phyloP scores from a whole-genome alignment of 2,329 filamentous ascomycete species.

The Cladobotryum mycophilum region DNA sequence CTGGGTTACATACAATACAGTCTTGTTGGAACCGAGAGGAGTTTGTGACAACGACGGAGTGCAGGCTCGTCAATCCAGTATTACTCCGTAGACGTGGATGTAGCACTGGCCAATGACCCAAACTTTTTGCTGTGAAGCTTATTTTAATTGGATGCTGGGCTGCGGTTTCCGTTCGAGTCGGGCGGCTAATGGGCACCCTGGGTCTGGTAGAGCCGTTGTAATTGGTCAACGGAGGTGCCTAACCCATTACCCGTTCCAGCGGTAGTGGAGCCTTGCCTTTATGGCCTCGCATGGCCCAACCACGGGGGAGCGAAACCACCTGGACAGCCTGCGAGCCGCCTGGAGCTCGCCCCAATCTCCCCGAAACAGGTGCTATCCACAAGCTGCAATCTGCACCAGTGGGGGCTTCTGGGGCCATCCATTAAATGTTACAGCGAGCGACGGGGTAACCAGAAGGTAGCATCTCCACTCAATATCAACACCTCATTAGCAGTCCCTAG shows the following conservation, averaged over 20 bases:
- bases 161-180: neutral
- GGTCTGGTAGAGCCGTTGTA: constrained; percentile 1
- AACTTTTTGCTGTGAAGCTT: too few species aligned
- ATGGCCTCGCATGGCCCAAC: too few species aligned
- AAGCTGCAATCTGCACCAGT: too few species aligned
- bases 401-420: too few species aligned
- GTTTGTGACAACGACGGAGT: too few species aligned
- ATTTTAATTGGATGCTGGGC: neutral
- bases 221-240: constrained; percentile 8
- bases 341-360: neutral
- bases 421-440: too few species aligned
- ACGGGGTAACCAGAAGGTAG: neutral
- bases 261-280: constrained; percentile 2
- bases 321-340: neutral
- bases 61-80: too few species aligned
- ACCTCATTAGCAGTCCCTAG: constrained; percentile 5
- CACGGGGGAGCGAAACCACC: too few species aligned
- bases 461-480: constrained; percentile 8
- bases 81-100: too few species aligned
- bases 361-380: too few species aligned
- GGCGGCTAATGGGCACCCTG: constrained; percentile 12
- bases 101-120: neutral
- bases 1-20: too few species aligned
- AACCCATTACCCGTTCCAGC: constrained; percentile 8
- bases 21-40: too few species aligned